Evolutionary conservation across 2,329 filamentous ascomycete species (phyloP).

Genomic region (Berkeleyomyces rouxiae): DNA sequence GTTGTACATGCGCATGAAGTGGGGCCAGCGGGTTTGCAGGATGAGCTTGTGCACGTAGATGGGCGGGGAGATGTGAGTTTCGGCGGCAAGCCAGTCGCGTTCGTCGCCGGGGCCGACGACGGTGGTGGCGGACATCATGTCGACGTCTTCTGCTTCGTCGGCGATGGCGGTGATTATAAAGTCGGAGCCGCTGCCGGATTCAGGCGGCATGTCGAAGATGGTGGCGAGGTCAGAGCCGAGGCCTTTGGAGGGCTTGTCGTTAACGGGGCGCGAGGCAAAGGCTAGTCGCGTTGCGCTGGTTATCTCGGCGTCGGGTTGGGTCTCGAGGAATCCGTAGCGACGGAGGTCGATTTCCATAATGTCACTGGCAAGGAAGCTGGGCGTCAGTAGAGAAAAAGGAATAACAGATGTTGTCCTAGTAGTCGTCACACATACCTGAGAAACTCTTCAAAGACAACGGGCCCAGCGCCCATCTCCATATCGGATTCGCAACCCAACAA

Average conservation of each 20-base stretch:
- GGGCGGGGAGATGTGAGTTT: slow-evolving; percentile 54
- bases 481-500: slow-evolving; percentile 83
- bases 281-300: slow-evolving; percentile 18
- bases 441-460: slow-evolving; percentile 70
- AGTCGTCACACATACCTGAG: slow-evolving; percentile 35
- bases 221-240: slow-evolving; percentile 71
- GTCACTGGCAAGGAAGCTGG: slow-evolving; percentile 36
- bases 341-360: slow-evolving; percentile 87
- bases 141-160: slow-evolving; percentile 58
- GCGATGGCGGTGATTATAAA: slow-evolving; percentile 79
- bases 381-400: slow-evolving; percentile 14
- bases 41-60: slow-evolving; percentile 95
- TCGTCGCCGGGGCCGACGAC: slow-evolving; percentile 27
- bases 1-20: slow-evolving; percentile 81
- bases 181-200: slow-evolving; percentile 72
- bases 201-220: slow-evolving; percentile 73
- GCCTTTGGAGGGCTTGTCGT: slow-evolving; percentile 30
- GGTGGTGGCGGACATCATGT: slow-evolving; percentile 31
- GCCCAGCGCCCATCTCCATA: slow-evolving; percentile 45
- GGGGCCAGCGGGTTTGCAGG: slow-evolving; percentile 86
- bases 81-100: slow-evolving; percentile 42
- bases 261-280: not conserved
- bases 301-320: slow-evolving; percentile 45
- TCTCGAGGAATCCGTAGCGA: slow-evolving; percentile 78
- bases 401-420: not conserved